A percentile compares a stretch with the other conserved stretches of the same genome.
These are phyloP conservation scores for Pseudoperonospora humuli DNA, from an alignment of 352 stramenopile genomes.

Conservation along the genomic window DNA sequence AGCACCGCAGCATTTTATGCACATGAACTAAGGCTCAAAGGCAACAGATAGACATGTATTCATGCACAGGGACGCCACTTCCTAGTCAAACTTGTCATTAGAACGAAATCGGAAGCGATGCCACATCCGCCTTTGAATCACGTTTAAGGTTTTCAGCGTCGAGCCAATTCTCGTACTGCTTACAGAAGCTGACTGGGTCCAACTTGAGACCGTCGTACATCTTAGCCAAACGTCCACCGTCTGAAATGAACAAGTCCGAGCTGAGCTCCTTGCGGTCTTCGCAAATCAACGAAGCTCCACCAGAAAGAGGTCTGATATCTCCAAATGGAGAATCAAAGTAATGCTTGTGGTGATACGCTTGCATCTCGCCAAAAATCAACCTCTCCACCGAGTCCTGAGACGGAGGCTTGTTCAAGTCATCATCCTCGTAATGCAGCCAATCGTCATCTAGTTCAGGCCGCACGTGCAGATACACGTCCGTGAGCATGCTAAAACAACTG, in stretches of 20 bases:
- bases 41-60: no score
- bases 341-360: constrained; percentile 81
- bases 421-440: constrained; percentile 77
- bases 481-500: constrained; percentile 70
- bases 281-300: constrained; percentile 41
- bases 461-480: constrained; percentile 74
- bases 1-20: no score
- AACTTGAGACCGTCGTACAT: constrained; percentile 65
- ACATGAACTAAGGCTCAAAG: no score
- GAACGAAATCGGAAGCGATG: constrained; percentile 59
- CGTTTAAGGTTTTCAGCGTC: constrained; percentile 48
- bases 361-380: constrained; percentile 78
- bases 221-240: constrained; percentile 56
- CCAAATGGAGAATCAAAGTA: constrained; percentile 65
- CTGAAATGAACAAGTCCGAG: constrained; percentile 43
- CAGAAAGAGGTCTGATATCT: constrained; percentile 36
- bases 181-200: constrained; percentile 60
- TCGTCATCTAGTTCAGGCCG: constrained; percentile 74
- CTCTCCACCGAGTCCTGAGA: constrained; percentile 67
- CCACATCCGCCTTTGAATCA: constrained; percentile 21
- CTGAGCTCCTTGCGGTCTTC: constrained; percentile 57
- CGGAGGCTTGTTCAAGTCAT: constrained; percentile 63
- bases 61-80: no score
- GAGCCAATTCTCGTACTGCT: constrained; percentile 83
- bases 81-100: no score